Evolutionary conservation across 2,329 filamentous ascomycete genomes (phyloP).

Genomic region (Epichloe coenophiala): DNA sequence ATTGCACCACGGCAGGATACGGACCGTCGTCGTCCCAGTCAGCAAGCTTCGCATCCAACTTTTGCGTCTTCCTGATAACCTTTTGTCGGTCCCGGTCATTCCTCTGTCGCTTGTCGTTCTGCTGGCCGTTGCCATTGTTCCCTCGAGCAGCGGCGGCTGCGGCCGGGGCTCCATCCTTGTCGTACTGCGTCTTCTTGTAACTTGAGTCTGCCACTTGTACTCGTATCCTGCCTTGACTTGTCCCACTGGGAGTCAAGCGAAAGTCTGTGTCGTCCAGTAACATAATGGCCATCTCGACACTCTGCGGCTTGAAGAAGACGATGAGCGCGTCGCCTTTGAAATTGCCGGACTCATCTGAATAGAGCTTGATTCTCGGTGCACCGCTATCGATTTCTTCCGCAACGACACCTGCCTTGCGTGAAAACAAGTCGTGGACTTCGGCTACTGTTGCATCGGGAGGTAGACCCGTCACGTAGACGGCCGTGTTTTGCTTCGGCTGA

Average conservation of each 20-base stretch:
- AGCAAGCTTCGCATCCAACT: conserved; percentile 78
- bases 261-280: conserved; percentile 75
- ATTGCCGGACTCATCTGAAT: conserved; percentile 63
- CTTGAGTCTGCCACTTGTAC: conserved; percentile 79
- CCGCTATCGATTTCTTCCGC: conserved; percentile 88
- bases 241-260: conserved; percentile 43
- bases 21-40: conserved; percentile 92
- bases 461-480: conserved; percentile 82
- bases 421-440: conserved; percentile 76
- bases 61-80: conserved; percentile 82
- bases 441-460: conserved; percentile 65
- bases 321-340: conserved; percentile 92
- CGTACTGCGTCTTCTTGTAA: conserved; percentile 79
- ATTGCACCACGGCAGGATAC: conserved; percentile 29
- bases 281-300: conserved; percentile 73
- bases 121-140: conserved; percentile 15
- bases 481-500: conserved; percentile 60
- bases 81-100: conserved; percentile 66
- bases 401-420: conserved; percentile 73
- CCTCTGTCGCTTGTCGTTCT: conserved; percentile 29
- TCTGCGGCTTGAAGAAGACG: conserved; percentile 90
- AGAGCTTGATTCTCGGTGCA: conserved; percentile 83
- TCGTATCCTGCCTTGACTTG: conserved; percentile 51
- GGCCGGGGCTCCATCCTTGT: conserved; percentile 18
- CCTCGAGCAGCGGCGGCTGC: conserved; percentile 5